Evolutionary conservation across 1,139 yeast species (phyloP).

Genomic region (Geotrichum siamense): DNA sequence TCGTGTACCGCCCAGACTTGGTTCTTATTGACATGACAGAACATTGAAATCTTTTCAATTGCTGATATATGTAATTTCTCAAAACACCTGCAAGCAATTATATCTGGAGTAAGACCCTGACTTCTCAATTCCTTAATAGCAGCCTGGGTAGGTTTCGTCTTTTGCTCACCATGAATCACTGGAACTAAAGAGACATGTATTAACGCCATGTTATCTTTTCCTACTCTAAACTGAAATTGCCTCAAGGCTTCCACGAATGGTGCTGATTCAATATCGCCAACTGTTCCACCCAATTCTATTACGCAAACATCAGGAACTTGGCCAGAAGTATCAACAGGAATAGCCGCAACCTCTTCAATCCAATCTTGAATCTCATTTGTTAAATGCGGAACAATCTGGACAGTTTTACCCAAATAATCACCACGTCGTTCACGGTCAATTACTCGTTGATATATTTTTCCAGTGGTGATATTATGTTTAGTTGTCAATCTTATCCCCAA

Average conservation of each 20-base stretch:
- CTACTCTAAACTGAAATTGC: conserved; percentile 97
- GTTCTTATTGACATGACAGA: conserved; percentile 96
- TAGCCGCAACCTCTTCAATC: conserved; percentile 86
- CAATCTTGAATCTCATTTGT: conserved; percentile 97
- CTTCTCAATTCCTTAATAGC: conserved; percentile 96
- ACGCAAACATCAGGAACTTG: conserved; percentile 84
- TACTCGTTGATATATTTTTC: conserved; percentile 90
- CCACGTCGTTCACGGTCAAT: conserved; percentile 94
- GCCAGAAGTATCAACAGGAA: conserved; percentile 91
- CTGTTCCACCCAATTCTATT: conserved; percentile 97
- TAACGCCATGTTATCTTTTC: conserved; percentile 85
- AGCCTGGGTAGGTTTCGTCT: conserved; percentile 98
- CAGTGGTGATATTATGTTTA: conserved; percentile 96
- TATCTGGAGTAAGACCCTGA: conserved; percentile 88
- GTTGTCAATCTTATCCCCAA: conserved; percentile 84
- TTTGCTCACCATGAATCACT: conserved; percentile 96
- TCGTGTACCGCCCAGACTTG: conserved; percentile 97
- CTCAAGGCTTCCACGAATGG: conserved; percentile 98
- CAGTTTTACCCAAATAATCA: conserved; percentile 96
- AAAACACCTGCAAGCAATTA: conserved; percentile 96
- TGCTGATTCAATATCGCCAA: conserved; percentile 97
- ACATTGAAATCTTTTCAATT: conserved; percentile 94
- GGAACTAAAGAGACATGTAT: conserved; percentile 96
- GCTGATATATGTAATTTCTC: conserved; percentile 74
- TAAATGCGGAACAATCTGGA: conserved; percentile 96